Percentiles rank a stretch among this genome's conserved stretches.
These are phyloP conservation scores for Trametes punicea DNA, from an alignment of 768 basidiomycete species.

Conservation along the genomic window DNA sequence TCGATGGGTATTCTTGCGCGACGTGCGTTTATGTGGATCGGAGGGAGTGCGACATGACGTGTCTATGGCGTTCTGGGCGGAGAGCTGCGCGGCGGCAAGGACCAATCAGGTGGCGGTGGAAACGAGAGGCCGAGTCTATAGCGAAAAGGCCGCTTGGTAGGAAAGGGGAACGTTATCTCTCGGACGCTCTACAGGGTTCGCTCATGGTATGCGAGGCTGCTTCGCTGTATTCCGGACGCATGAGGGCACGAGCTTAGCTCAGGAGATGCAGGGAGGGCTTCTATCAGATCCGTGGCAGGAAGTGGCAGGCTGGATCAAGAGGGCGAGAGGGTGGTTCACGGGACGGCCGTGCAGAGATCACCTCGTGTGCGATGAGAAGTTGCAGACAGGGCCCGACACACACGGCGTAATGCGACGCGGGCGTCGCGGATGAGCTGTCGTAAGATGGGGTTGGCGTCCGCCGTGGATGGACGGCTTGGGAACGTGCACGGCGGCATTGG, in stretches of 20 bases:
- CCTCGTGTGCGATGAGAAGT: constrained; percentile 26
- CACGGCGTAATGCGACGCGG: constrained; percentile 12
- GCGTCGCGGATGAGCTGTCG: not conserved
- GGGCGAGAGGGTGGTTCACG: constrained; percentile 10
- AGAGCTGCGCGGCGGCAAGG: not conserved
- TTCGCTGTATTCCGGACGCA: constrained; percentile 21
- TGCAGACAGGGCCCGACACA: constrained; percentile 9
- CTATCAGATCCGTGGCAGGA: constrained; percentile 28
- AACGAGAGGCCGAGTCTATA: constrained; percentile 14
- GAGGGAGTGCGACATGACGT: not conserved
- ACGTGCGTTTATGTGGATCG: not conserved
- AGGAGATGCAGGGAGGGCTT: constrained; percentile 22
- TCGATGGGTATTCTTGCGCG: not conserved
- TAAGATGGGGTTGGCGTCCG: constrained; percentile 17
- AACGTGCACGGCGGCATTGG: constrained; percentile 17
- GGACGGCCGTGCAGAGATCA: constrained; percentile 16
- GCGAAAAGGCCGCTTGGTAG: constrained; percentile 18
- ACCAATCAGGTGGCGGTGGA: constrained; percentile 15
- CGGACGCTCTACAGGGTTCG: constrained; percentile 17
- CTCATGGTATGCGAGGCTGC: constrained; percentile 2
- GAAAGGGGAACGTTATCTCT: constrained; percentile 18
- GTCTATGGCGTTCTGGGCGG: constrained; percentile 8
- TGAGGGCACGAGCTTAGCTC: constrained; percentile 23
- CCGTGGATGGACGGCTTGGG: constrained; percentile 2
- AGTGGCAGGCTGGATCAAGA: constrained; percentile 12